These are phyloP conservation scores for Anthracocystis panici-leucophaei DNA, from an alignment of 1,284 basidiomycete genomes.

Conservation along the genomic window DNA sequence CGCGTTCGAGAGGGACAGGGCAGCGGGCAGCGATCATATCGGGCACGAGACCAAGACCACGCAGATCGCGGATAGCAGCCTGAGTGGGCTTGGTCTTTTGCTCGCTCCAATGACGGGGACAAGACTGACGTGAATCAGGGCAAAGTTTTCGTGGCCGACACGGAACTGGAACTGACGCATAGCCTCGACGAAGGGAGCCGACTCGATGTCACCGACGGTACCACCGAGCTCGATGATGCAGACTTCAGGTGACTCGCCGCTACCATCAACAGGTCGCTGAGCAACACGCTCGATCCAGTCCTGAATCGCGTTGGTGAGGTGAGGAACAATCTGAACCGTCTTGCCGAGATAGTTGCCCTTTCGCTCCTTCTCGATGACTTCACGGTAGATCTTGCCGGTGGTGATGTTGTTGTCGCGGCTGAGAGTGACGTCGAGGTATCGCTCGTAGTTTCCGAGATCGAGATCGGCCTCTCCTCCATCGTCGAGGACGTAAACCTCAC, in stretches of 20 bases:
- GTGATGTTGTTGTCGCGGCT: slow-evolving; percentile 97
- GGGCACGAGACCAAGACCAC: slow-evolving; percentile 91
- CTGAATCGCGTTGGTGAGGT: slow-evolving; percentile 96
- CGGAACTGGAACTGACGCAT: slow-evolving; percentile 99
- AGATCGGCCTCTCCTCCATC: slow-evolving; percentile 99
- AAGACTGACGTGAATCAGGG: slow-evolving; percentile 96
- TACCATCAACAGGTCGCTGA: slow-evolving; percentile 92
- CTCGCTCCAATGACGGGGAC: slow-evolving; percentile 97
- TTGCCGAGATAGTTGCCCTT: slow-evolving; percentile 97
- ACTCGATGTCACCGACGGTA: slow-evolving; percentile 95
- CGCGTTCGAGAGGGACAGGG: slow-evolving; percentile 77
- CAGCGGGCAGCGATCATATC: slow-evolving; percentile 95
- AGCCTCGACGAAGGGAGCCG: slow-evolving; percentile 96
- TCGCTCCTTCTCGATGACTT: slow-evolving; percentile 98
- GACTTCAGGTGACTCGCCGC: slow-evolving; percentile 91
- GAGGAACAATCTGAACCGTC: slow-evolving; percentile 97
- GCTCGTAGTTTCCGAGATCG: slow-evolving; percentile 97
- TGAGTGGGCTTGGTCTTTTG: slow-evolving; percentile 99
- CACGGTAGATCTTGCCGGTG: slow-evolving; percentile 95
- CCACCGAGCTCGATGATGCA: slow-evolving; percentile 98
- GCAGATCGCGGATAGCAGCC: slow-evolving; percentile 92
- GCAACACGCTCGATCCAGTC: slow-evolving; percentile 98
- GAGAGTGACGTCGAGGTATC: slow-evolving; percentile 94
- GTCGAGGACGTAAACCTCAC: slow-evolving; percentile 97
- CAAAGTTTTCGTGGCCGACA: slow-evolving; percentile 96